phyloP scores from a whole-genome alignment of 129 eudicot genomes.

The Apium graveolens region DNA sequence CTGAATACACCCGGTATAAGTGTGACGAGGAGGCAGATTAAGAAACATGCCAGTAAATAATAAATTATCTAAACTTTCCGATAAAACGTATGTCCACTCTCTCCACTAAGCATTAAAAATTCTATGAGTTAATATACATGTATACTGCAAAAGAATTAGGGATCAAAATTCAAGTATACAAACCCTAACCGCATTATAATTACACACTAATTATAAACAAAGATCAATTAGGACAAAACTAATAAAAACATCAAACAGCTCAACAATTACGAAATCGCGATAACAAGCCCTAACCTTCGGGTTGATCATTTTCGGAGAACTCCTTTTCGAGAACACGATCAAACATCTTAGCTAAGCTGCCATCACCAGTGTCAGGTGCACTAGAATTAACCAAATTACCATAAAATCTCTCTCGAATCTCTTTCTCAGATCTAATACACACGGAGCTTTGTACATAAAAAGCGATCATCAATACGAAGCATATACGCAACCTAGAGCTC shows the following conservation, averaged over 20 bases:
- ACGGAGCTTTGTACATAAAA: constrained; percentile 24
- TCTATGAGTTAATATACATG: too few species aligned
- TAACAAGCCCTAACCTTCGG: constrained; percentile 46
- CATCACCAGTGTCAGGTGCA: constrained; percentile 61
- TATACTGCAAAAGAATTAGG: too few species aligned
- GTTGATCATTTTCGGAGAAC: constrained; percentile 78
- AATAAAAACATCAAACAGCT: too few species aligned
- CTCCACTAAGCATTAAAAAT: not conserved
- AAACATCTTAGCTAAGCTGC: constrained; percentile 74
- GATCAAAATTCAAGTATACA: too few species aligned
- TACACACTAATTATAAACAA: not conserved
- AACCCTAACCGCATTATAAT: not conserved
- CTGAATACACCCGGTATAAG: too few species aligned
- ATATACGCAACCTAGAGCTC: constrained; percentile 14
- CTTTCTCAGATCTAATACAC: constrained; percentile 69
- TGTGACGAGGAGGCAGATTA: not conserved
- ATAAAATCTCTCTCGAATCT: constrained; percentile 67
- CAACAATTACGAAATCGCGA: not conserved
- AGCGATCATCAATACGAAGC: constrained; percentile 9
- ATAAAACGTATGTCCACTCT: not conserved
- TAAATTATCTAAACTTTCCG: not conserved
- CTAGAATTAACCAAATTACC: constrained; percentile 70
- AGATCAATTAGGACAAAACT: not conserved
- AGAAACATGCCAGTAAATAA: not conserved
- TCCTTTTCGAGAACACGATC: constrained; percentile 86